phyloP scores from a whole-genome alignment of 768 basidiomycete species.

The Pulveroboletus sp. region DNA sequence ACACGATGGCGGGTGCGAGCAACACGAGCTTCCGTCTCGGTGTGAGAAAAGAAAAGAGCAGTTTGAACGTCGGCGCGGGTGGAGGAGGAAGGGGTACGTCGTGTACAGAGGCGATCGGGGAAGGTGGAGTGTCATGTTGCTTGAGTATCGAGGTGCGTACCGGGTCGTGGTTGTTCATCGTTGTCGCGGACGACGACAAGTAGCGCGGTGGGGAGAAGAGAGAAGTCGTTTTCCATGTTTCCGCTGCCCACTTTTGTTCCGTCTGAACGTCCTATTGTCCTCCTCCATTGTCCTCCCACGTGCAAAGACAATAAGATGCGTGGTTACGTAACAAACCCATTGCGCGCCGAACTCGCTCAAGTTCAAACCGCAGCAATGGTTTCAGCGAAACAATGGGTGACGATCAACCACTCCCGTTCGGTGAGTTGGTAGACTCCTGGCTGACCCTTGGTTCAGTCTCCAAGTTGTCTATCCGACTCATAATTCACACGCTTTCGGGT shows the following conservation, averaged over 20 bases:
- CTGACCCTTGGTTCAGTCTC: too few relatives aligned
- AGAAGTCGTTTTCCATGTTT: neutral
- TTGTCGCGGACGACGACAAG: constrained; percentile 27
- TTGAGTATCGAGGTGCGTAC: constrained; percentile 8
- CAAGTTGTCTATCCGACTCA: too few relatives aligned
- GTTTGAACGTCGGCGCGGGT: constrained; percentile 51
- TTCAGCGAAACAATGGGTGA: too few relatives aligned
- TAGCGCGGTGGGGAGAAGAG: constrained; percentile 15
- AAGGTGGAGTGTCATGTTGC: constrained; percentile 5
- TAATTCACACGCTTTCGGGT: too few relatives aligned
- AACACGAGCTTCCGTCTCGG: constrained; percentile 51
- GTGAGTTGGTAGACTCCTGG: too few relatives aligned
- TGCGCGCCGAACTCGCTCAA: too few relatives aligned
- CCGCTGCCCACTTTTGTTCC: constrained; percentile 21
- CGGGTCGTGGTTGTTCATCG: constrained; percentile 33
- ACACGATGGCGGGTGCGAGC: constrained; percentile 60
- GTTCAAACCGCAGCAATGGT: too few relatives aligned
- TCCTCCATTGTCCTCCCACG: constrained; percentile 14
- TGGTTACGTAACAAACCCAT: constrained; percentile 9
- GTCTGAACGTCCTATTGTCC: constrained; percentile 20
- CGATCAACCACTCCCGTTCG: too few relatives aligned
- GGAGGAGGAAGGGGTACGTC: constrained; percentile 20
- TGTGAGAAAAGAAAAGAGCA: constrained; percentile 65
- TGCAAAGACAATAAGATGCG: constrained; percentile 25
- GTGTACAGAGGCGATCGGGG: constrained; percentile 12